Evolutionary conservation across 495 filamentous ascomycete species (phyloP), one percentile per base, ranked within the genome.

Genomic region (Penicillium desertorum): DNA sequence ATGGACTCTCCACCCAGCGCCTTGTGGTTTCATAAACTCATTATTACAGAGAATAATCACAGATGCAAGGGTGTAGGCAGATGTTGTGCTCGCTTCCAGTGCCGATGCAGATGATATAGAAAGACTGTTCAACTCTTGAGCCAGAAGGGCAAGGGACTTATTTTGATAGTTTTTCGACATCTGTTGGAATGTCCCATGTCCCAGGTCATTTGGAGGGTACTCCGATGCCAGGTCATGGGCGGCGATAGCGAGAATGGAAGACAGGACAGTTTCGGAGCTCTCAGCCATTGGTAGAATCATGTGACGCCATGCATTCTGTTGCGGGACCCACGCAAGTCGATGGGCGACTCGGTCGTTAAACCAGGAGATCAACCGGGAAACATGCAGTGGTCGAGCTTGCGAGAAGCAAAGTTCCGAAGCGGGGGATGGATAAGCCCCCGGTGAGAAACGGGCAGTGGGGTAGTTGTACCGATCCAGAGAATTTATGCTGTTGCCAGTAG

Each of bases 271-370:
- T 34, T 59, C 62, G 1, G 67, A 70, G 12, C 45, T 52, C 45
- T 67, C 59, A 5, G 60, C 53, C 49, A 70, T 47, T 4, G 62
- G 67, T 3, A 70, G 32, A 23, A 70, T 57, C 45, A 70, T 61
- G 2, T 62, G 58, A 27, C 62, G 47, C 64, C 67, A 70, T n/a
- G 64, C 62, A 47, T 67, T 70, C 17, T 54, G 54, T 2, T 59
- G 64, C 0, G 62, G 62, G 23, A 70, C 59, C 67, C 67, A 70
- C 0, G 67, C 64, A 17, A 70, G 58, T 45, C 57, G 60, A 39
- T 53, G 51, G 0, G 67, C 60, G 7, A 67, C 60, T 19, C 51
- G 45, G 41, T 63, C 52, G n/a, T 65, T 58, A n/a, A 65, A 70
- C 58, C 64, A 60, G 10, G 36, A 51, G 12, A 70, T 29, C 23